Percentiles rank a stretch among this genome's conserved stretches.
Evolutionary conservation across 1,284 basidiomycete genomes (phyloP).

Genomic region (Papiliotrema flavescens): DNA sequence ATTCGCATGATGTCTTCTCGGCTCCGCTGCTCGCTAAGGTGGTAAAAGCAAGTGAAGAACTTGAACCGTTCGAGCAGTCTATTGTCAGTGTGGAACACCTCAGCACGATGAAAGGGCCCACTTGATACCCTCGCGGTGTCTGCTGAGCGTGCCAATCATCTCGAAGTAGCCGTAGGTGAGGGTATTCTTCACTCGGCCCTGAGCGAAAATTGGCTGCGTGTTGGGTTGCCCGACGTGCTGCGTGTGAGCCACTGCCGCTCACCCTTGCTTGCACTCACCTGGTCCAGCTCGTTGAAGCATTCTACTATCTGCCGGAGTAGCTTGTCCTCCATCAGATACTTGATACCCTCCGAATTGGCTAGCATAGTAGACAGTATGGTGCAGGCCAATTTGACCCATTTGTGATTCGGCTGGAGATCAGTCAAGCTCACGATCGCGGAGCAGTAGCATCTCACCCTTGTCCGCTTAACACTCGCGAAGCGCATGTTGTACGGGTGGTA

Average conservation of each 20-base stretch:
- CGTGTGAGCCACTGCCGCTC: background rate
- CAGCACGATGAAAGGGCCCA: slow-evolving; percentile 50
- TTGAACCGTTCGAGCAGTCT: slow-evolving; percentile 87
- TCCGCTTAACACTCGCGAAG: slow-evolving; percentile 77
- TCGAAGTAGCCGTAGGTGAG: slow-evolving; percentile 91
- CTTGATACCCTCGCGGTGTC: slow-evolving; percentile 83
- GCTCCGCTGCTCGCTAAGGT: slow-evolving; percentile 81
- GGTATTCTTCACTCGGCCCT: slow-evolving; percentile 74
- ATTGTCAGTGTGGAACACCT: background rate
- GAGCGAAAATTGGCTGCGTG: slow-evolving; percentile 74
- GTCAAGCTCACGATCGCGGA: no score
- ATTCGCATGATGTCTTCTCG: slow-evolving; percentile 88
- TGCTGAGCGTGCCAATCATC: slow-evolving; percentile 88
- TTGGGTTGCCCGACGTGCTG: slow-evolving; percentile 50
- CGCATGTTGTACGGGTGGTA: slow-evolving; percentile 84
- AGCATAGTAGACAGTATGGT: slow-evolving; percentile 78
- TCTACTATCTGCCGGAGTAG: slow-evolving; percentile 81
- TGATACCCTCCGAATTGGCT: slow-evolving; percentile 74
- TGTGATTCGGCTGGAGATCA: slow-evolving; percentile 60
- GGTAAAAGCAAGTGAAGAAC: slow-evolving; percentile 92
- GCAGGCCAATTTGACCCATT: slow-evolving; percentile 83
- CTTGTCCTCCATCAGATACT: slow-evolving; percentile 82
- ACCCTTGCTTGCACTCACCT: slow-evolving; percentile 56
- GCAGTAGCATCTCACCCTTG: slow-evolving; percentile 55
- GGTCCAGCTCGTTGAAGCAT: slow-evolving; percentile 87